Conservation (phyloP, 768 basidiomycete species). For the Phaeotremella fagi region DNA sequence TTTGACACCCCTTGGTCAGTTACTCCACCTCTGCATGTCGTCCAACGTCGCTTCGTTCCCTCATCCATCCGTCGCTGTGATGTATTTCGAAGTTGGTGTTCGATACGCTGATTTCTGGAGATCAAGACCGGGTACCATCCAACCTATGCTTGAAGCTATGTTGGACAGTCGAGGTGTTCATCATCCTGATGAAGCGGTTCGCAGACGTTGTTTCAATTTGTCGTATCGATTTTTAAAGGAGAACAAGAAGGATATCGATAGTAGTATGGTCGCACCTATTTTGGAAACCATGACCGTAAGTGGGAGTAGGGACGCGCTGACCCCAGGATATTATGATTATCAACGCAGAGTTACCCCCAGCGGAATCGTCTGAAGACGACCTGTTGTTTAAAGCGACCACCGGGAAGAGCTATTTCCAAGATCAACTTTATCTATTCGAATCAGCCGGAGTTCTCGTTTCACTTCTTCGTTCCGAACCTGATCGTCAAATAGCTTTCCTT, state of each 20-base stretch:
- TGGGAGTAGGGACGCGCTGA: slow-evolving; percentile 38
- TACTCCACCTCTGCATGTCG: slow-evolving; percentile 75
- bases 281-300: slow-evolving; percentile 54
- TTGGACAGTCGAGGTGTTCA: slow-evolving; percentile 83
- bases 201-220: slow-evolving; percentile 80
- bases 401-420: slow-evolving; percentile 68
- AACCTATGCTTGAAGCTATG: slow-evolving; percentile 82
- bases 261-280: slow-evolving; percentile 65
- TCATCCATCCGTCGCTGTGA: slow-evolving; percentile 74
- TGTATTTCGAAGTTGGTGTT: slow-evolving; percentile 88
- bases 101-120: slow-evolving; percentile 97
- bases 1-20: slow-evolving; percentile 82
- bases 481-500: slow-evolving; percentile 59
- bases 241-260: slow-evolving; percentile 67
- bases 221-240: slow-evolving; percentile 90
- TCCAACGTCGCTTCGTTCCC: slow-evolving; percentile 78
- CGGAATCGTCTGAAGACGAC: slow-evolving; percentile 63
- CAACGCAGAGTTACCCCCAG: slow-evolving; percentile 68
- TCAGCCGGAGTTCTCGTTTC: slow-evolving; percentile 79
- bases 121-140: slow-evolving; percentile 79
- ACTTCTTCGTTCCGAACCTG: slow-evolving; percentile 60
- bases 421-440: slow-evolving; percentile 93
- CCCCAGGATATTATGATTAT: slow-evolving; percentile 69
- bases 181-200: slow-evolving; percentile 62
- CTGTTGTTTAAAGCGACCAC: slow-evolving; percentile 73